phyloP scores from a whole-genome alignment of 225 moss, liverwort and hornwort species.

The Anthoceros angustus region DNA sequence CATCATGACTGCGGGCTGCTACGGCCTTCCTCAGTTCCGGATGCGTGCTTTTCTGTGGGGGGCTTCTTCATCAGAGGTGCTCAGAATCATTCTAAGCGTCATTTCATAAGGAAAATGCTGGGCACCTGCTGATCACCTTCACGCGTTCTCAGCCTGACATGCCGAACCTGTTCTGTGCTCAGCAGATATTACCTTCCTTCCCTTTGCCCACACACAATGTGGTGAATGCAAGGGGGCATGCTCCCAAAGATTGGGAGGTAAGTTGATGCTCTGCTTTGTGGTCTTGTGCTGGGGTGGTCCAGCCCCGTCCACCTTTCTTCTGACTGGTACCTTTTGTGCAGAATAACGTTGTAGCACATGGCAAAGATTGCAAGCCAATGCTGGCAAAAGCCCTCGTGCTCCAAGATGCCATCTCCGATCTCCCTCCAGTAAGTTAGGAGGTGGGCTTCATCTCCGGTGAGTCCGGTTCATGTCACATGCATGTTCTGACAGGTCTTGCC shows the following conservation, averaged over 20 bases:
- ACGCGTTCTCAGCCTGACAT: not conserved
- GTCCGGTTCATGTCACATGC: not conserved
- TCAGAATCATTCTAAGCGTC: too few species aligned
- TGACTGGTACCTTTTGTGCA: constrained; percentile 15
- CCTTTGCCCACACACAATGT: constrained; percentile 88
- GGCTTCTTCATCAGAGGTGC: constrained; percentile 62
- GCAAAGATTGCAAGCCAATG: constrained; percentile 52
- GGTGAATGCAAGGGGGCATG: constrained; percentile 51
- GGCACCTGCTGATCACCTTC: not conserved
- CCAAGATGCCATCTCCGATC: constrained; percentile 78
- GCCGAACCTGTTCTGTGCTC: not conserved
- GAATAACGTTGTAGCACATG: constrained; percentile 79
- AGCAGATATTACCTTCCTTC: constrained; percentile 68
- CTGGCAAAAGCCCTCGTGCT: constrained; percentile 62
- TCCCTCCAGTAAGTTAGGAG: constrained; percentile 44
- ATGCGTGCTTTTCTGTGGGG: constrained; percentile 95
- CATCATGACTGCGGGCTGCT: constrained; percentile 88
- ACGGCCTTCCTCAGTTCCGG: constrained; percentile 91
- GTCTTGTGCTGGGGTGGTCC: not conserved
- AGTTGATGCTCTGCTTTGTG: not conserved
- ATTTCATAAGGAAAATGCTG: too few species aligned
- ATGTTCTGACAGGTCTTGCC: not conserved
- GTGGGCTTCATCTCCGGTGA: too few species aligned
- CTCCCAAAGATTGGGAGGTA: constrained; percentile 86
- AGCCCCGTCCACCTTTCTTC: not conserved